phyloP scores from a whole-genome alignment of 495 filamentous ascomycete species.

The Penicillium maclennaniae region DNA sequence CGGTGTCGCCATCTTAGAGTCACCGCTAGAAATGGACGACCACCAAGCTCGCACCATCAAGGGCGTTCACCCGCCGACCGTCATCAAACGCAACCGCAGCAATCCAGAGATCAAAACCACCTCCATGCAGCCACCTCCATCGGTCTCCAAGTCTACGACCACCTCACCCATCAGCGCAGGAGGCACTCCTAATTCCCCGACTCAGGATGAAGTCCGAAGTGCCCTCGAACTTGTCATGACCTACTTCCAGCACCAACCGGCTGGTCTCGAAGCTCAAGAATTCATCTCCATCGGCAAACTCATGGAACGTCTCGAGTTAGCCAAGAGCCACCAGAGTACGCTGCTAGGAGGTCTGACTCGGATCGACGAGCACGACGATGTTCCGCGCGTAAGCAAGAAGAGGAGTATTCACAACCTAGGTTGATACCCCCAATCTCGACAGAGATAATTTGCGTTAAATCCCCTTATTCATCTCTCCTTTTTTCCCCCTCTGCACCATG shows the following conservation, averaged over 20 bases:
- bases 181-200: constrained; percentile 56
- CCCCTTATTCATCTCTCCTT: background rate
- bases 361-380: constrained; percentile 52
- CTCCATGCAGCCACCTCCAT: constrained; percentile 44
- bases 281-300: constrained; percentile 78
- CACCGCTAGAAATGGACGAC: constrained; percentile 57
- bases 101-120: constrained; percentile 43
- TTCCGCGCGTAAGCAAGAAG: constrained; percentile 42
- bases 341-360: constrained; percentile 65
- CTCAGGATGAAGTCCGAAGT: constrained; percentile 81
- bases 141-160: constrained; percentile 32
- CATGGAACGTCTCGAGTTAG: constrained; percentile 81
- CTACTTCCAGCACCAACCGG: constrained; percentile 74
- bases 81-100: constrained; percentile 44
- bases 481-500: background rate
- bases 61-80: constrained; percentile 25
- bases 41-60: constrained; percentile 18
- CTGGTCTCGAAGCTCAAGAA: constrained; percentile 70
- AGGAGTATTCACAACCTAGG: constrained; percentile 52
- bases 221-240: constrained; percentile 83
- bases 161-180: constrained; percentile 33
- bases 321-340: constrained; percentile 50
- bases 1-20: constrained; percentile 60
- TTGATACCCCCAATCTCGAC: constrained; percentile 7
- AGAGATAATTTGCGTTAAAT: background rate